Base-by-base conservation (phyloP, 768 basidiomycete species). In the Termitomyces titanicus region DNA sequence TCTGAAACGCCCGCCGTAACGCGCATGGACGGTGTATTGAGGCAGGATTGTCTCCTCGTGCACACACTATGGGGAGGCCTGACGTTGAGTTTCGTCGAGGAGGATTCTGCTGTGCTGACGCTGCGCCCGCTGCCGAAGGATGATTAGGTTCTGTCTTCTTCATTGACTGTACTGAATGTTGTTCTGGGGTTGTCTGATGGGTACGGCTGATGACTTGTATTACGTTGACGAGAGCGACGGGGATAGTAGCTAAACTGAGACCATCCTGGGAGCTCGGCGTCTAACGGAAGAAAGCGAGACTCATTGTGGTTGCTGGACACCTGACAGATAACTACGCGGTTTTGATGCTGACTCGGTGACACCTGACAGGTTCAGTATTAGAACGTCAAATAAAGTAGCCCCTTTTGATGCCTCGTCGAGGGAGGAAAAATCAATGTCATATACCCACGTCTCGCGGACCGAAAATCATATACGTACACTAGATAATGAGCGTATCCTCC, bases 61-160 rank as follows among this genome's bases (percentile, higher is more conserved):
- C 79, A 79, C 47, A 78, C 75, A 13, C 52, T 70, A 47, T 85
- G 84, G 53, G 80, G 74, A 7, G 83, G 83, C n/a, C 65, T 85
- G 49, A 73, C 79, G 9, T 61, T 72, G 17, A 73, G 72, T 31
- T 59, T 68, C 27, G 69, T 70, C 25, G 63, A 63, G 39, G 72
- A 74, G 5, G 64, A 66, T 44, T 72, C 6, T 79, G 76, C 47
- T 65, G 74, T 84, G 42, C 55, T 85, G 64, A 77, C 80, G 45
- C 65, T 85, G 40, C 70, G 77, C 42, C 64, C 9, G 29, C 9
- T 29, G 29, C 3, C 5, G 9, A 9, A 29, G 29, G 29, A 29
- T 29, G 29, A 29, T 9, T 9, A 29, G 29, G 29, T 29, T 9
- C 29, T 29, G 29, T 29, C 29, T 29, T 9, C n/a, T n/a, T n/a